Base-by-base conservation (phyloP, 805 yeast genomes). In the Candida krabiensis region DNA sequence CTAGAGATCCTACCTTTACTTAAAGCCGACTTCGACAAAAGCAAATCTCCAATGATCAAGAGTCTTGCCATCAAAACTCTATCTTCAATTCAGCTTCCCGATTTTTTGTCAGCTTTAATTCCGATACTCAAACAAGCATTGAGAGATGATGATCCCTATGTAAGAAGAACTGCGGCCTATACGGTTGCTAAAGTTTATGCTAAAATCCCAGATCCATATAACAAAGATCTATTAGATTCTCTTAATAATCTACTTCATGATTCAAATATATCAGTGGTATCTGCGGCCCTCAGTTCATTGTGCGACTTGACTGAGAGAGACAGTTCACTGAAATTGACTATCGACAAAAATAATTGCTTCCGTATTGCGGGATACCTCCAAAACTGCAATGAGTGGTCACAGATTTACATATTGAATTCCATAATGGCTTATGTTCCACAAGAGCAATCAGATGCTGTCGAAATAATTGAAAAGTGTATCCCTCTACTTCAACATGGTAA, bases 401-500 rank as follows among this genome's bases (percentile, higher is more conserved):
- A 83, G 54, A 69, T 79, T 0, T 73, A 80, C 30, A 68, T 88
- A 12, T 61, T 91, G 38, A 77, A 79, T 38, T 73, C 89, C 0
- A 56, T 90, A 28, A 70, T 79, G 70, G 63, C 77, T 6, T 86
- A 72, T 57, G 83, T 83, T 1, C 97, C 98, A 2, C 78, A 80
- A 45, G 66, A 73, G 0, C 66, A 77, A n/a, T 68, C 67, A 2
- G 91, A 84, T 26, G 88, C 96, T 0, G 62, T 76, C 29, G 67
- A 69, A 4, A 54, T 90, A 51, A 77, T 87, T 17, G 91, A 84
- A 26, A 64, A 72, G 11, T 67, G 78, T 3, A 58, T 83, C 5
- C 89, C 96, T 0, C 77, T 81, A 28, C 63, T 91, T 17, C 95
- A 80, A 53, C 95, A 86, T 56, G 82, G 80, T 13, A 89, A 86